Percentiles rank a stretch among this genome's conserved stretches.
These are phyloP conservation scores for Magnolia changhungtana DNA, from an alignment of 164 flowering plant genomes.

Conservation along the genomic window DNA sequence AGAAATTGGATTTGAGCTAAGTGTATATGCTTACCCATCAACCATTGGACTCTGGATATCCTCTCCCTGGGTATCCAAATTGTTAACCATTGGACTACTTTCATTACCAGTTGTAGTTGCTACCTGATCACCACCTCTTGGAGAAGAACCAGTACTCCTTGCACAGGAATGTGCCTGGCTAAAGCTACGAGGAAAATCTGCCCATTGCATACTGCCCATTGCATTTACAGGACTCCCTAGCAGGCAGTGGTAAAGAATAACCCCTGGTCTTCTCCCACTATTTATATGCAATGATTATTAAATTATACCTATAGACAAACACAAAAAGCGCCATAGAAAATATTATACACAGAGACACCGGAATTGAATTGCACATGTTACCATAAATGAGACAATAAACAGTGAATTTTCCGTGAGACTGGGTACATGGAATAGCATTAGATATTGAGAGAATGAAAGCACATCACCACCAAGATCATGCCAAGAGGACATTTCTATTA, in stretches of 20 bases:
- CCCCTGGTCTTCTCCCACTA: no score
- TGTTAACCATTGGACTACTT: neutral
- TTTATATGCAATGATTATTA: no score
- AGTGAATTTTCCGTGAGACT: no score
- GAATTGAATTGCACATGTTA: no score
- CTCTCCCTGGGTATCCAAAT: slow-evolving; percentile 1
- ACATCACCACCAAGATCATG: no score
- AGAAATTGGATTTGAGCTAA: neutral
- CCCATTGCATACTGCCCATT: slow-evolving; percentile 1
- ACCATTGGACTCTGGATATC: slow-evolving; percentile 1
- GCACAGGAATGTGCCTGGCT: neutral
- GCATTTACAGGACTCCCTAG: neutral
- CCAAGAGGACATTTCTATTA: no score
- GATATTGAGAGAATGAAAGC: no score
- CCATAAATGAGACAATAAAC: no score
- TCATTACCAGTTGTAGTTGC: neutral
- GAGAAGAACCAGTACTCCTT: slow-evolving; percentile 1
- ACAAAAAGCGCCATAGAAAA: no score
- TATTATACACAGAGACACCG: no score
- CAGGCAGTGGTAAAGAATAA: neutral
- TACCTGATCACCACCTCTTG: slow-evolving; percentile 6
- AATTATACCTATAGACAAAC: no score
- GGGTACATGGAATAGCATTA: no score
- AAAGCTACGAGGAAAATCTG: neutral
- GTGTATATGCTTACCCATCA: slow-evolving; percentile 10